These are phyloP conservation scores for Calycina marina DNA, from an alignment of 2,329 filamentous ascomycete species.

Conservation along the genomic window DNA sequence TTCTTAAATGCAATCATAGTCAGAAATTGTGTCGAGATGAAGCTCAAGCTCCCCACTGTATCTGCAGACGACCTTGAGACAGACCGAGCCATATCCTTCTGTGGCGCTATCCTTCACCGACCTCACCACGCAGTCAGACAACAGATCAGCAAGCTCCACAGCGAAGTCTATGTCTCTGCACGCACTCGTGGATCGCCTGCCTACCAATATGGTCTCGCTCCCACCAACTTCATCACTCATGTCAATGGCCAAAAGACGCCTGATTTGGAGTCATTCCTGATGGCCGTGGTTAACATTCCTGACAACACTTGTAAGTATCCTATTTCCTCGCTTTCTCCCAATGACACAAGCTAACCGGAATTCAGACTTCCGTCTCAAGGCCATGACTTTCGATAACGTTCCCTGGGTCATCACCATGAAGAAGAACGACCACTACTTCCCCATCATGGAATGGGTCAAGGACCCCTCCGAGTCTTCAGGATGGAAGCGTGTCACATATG, in stretches of 20 bases:
- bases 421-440: constrained; percentile 96
- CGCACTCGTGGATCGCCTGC: constrained; percentile 69
- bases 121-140: constrained; percentile 94
- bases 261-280: constrained; percentile 67
- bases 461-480: constrained; percentile 42
- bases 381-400: constrained; percentile 97
- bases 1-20: constrained; percentile 74
- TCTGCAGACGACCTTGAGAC: constrained; percentile 86
- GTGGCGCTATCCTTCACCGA: constrained; percentile 81
- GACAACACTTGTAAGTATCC: constrained; percentile 70
- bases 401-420: constrained; percentile 99
- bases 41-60: constrained; percentile 68
- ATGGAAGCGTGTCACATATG: constrained; percentile 49
- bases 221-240: constrained; percentile 94
- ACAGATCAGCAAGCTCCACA: constrained; percentile 92
- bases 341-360: constrained; percentile 6
- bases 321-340: neutral
- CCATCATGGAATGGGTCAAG: constrained; percentile 56
- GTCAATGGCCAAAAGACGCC: constrained; percentile 82
- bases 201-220: constrained; percentile 82
- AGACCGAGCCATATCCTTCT: constrained; percentile 82
- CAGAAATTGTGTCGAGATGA: constrained; percentile 67
- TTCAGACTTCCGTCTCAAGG: constrained; percentile 79
- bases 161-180: constrained; percentile 89
- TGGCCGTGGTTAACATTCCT: constrained; percentile 71